Evolutionary conservation across 2,329 filamentous ascomycete genomes (phyloP).

Genomic region (Orbilia ellipsospora): DNA sequence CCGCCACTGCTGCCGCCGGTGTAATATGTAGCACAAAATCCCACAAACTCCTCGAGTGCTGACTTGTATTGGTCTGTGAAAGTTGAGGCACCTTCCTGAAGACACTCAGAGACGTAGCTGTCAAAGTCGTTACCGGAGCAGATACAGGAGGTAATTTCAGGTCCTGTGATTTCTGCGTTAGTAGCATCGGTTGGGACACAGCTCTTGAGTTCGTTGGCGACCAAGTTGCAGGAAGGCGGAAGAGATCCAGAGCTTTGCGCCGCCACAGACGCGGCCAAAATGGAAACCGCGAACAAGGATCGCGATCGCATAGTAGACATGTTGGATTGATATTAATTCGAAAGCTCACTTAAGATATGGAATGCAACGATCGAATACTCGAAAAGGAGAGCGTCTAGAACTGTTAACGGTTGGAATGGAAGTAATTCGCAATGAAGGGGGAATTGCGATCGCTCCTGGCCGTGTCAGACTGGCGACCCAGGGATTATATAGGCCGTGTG

Average conservation of each 20-base stretch:
- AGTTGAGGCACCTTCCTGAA: not conserved
- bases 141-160: conserved; percentile 15
- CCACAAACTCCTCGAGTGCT: conserved; percentile 12
- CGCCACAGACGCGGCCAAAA: conserved; percentile 27
- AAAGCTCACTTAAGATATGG: not conserved
- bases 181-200: conserved; percentile 17
- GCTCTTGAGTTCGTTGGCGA: not conserved
- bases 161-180: not conserved
- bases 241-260: conserved; percentile 9
- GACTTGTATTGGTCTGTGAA: not conserved
- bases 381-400: conserved; percentile 4
- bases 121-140: conserved; percentile 22
- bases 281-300: conserved; percentile 18
- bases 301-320: not conserved
- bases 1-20: not conserved
- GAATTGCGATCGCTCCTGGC: not conserved
- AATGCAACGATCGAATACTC: not conserved
- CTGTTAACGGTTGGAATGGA: not conserved
- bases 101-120: conserved; percentile 9
- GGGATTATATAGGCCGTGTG: conserved; percentile 27
- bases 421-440: conserved; percentile 5
- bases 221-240: conserved; percentile 11
- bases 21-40: conserved; percentile 16
- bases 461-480: too few species aligned
- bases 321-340: conserved; percentile 15